These are phyloP conservation scores for Delonix regia DNA, from an alignment of 306 rosid species.

Conservation along the genomic window DNA sequence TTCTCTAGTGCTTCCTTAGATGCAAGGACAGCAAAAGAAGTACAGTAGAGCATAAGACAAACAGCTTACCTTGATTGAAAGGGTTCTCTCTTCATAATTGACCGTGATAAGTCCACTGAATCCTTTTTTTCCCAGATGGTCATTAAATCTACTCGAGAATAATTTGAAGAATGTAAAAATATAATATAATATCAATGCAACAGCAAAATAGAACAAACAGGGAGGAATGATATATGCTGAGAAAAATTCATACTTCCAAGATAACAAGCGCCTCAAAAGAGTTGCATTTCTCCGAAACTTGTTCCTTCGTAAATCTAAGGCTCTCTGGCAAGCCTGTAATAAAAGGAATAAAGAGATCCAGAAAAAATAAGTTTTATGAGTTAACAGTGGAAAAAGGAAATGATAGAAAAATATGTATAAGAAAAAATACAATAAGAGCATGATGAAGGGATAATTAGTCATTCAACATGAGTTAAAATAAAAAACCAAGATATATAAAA, in stretches of 20 bases:
- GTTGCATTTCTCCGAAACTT: conserved; percentile 70
- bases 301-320: conserved; percentile 52
- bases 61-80: conserved; percentile 75
- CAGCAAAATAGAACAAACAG: not conserved
- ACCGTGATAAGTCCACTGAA: conserved; percentile 78
- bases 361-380: not conserved
- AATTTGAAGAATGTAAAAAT: conserved; percentile 11
- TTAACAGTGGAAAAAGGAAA: not conserved
- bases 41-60: not conserved
- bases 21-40: not conserved
- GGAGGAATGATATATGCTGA: not conserved
- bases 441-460: not conserved
- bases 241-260: conserved; percentile 76
- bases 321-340: conserved; percentile 72
- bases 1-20: not conserved
- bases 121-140: conserved; percentile 83
- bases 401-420: not conserved
- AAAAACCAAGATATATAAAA: not conserved
- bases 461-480: not conserved
- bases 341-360: not conserved
- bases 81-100: conserved; percentile 70
- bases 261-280: conserved; percentile 67
- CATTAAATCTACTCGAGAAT: conserved; percentile 65
- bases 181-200: not conserved
- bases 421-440: not conserved